phyloP scores from a whole-genome alignment of 371 early-diverging fungal species.

The Quaeritorhiza haematococci region DNA sequence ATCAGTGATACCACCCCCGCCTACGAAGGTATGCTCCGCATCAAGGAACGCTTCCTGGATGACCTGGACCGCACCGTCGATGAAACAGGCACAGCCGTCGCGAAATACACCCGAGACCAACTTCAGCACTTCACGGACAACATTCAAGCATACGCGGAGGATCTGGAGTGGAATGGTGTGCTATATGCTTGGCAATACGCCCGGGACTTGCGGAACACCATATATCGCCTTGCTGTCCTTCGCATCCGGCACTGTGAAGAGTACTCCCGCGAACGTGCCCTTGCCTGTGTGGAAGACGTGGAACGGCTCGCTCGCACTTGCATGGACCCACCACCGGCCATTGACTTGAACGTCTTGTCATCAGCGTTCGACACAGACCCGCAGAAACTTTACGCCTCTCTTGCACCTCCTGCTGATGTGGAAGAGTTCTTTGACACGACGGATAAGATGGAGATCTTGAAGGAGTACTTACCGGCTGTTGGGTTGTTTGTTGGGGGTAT shows the following conservation, averaged over 20 bases:
- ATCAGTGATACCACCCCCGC: constrained; percentile 29
- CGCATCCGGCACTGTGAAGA: constrained; percentile 50
- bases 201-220: constrained; percentile 48
- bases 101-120: constrained; percentile 38
- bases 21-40: constrained; percentile 31
- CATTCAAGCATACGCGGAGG: constrained; percentile 57
- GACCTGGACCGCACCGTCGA: constrained; percentile 67
- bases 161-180: constrained; percentile 75
- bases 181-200: constrained; percentile 82
- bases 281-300: constrained; percentile 56
- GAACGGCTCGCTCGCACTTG: constrained; percentile 51
- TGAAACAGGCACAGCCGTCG: constrained; percentile 50
- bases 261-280: constrained; percentile 60
- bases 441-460: constrained; percentile 61
- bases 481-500: constrained; percentile 29
- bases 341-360: constrained; percentile 38
- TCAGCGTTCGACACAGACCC: constrained; percentile 34
- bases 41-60: constrained; percentile 53
- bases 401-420: constrained; percentile 42
- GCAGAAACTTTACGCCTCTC: constrained; percentile 15
- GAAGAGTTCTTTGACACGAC: constrained; percentile 56
- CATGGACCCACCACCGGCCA: constrained; percentile 33
- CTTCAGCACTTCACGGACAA: constrained; percentile 56
- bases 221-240: constrained; percentile 24
- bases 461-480: constrained; percentile 38